A percentile compares a stretch with the other conserved stretches of the same genome.
These are phyloP conservation scores for Pseudozyma tsukubaensis DNA, from an alignment of 1,284 basidiomycete genomes.

Conservation along the genomic window DNA sequence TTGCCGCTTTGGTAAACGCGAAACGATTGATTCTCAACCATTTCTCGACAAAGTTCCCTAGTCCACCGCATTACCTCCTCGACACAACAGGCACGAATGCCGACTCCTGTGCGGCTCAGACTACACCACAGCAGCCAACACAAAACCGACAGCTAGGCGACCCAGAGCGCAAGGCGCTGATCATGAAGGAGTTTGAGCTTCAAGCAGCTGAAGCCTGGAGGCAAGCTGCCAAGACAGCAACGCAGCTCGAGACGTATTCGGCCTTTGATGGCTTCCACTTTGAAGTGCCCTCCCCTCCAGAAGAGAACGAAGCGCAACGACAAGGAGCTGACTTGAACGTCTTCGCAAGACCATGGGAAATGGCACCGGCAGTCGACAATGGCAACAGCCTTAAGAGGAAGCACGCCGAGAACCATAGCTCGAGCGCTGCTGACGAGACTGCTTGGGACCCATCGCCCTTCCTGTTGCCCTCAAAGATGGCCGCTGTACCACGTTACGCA, in stretches of 20 bases:
- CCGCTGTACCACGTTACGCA: conserved; percentile 29
- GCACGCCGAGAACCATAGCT: conserved; percentile 10
- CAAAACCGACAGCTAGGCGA: conserved; percentile 30
- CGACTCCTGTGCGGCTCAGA: conserved; percentile 5
- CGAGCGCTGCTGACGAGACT: background rate
- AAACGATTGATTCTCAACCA: conserved; percentile 62
- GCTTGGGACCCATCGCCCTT: conserved; percentile 28
- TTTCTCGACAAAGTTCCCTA: conserved; percentile 59
- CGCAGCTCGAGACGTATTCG: conserved; percentile 28
- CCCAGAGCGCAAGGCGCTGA: conserved; percentile 37
- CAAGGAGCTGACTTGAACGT: background rate
- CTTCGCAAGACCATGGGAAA: conserved; percentile 33
- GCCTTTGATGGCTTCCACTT: conserved; percentile 46
- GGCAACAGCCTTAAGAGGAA: conserved; percentile 31
- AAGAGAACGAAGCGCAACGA: background rate
- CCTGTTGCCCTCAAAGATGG: conserved; percentile 12
- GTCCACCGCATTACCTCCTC: conserved; percentile 46
- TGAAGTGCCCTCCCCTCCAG: conserved; percentile 26
- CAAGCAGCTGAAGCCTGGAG: conserved; percentile 59
- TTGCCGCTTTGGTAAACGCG: conserved; percentile 56
- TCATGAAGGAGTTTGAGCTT: conserved; percentile 57
- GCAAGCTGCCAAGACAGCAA: background rate
- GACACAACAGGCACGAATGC: conserved; percentile 22
- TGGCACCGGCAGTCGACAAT: background rate
- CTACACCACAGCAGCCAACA: background rate